Conservation (phyloP, 2,329 filamentous ascomycete genomes). For the Thelonectria rubi region DNA sequence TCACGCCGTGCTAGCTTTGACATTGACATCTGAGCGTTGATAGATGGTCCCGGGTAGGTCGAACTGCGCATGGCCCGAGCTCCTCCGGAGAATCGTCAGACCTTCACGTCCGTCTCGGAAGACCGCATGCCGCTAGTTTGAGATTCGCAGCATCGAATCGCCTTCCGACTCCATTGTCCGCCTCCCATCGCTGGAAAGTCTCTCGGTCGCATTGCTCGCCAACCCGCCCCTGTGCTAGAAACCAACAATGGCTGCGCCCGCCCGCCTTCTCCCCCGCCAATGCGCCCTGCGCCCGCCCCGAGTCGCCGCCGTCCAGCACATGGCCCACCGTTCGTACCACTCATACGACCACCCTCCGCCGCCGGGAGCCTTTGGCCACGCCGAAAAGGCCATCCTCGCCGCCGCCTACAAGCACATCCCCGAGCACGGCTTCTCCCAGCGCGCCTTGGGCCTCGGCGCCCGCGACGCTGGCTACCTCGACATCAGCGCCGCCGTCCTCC, state of each 20-base stretch:
- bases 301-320: slow-evolving; percentile 23
- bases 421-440: slow-evolving; percentile 80
- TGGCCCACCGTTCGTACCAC: slow-evolving; percentile 64
- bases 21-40: too few relatives aligned
- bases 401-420: slow-evolving; percentile 84
- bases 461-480: slow-evolving; percentile 87
- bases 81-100: slow-evolving; percentile 15
- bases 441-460: slow-evolving; percentile 78
- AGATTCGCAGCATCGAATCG: slow-evolving; percentile 16
- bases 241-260: slow-evolving; percentile 29
- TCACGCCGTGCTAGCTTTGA: not conserved
- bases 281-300: slow-evolving; percentile 28
- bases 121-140: slow-evolving; percentile 3
- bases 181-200: not conserved
- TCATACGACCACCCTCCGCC: slow-evolving; percentile 73
- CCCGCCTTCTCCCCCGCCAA: slow-evolving; percentile 28
- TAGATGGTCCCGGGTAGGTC: slow-evolving; percentile 8
- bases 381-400: slow-evolving; percentile 80
- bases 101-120: slow-evolving; percentile 10
- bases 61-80: slow-evolving; percentile 20
- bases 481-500: slow-evolving; percentile 84
- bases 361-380: slow-evolving; percentile 68
- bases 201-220: not conserved
- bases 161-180: not conserved
- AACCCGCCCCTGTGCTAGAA: not conserved